These are phyloP conservation scores for Heliosperma pusillum DNA, from an alignment of 148 eudicot genomes.

Conservation along the genomic window DNA sequence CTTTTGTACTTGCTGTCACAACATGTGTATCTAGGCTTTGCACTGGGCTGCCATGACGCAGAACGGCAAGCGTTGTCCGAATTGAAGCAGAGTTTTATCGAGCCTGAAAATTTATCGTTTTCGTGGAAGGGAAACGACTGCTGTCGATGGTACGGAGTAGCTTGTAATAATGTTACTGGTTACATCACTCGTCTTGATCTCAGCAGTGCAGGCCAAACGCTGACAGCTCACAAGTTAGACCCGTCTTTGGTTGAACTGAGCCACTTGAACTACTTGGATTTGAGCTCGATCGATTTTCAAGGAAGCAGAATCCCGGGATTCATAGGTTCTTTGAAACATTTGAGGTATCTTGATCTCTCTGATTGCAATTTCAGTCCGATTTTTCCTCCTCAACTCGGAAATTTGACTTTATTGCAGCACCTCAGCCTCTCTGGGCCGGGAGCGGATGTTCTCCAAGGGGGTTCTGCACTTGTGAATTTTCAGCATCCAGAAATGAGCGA, in stretches of 20 bases:
- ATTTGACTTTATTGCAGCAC: slow-evolving; percentile 25
- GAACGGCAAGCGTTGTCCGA: slow-evolving; percentile 25
- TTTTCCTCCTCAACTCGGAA: slow-evolving; percentile 32
- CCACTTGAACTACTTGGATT: no score
- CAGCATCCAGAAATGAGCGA: background rate
- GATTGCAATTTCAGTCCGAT: background rate
- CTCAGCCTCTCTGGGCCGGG: slow-evolving; percentile 29
- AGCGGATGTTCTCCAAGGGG: slow-evolving; percentile 5
- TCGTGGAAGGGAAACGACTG: slow-evolving; percentile 30
- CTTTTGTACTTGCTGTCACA: background rate
- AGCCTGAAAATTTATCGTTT: slow-evolving; percentile 7
- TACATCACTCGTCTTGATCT: slow-evolving; percentile 8
- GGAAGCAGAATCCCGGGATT: no score
- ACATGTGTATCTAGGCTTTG: background rate
- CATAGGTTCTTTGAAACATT: no score
- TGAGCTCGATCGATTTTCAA: no score
- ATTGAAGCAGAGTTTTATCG: slow-evolving; percentile 21
- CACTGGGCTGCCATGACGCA: slow-evolving; percentile 7
- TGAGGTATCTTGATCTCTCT: slow-evolving; percentile 35
- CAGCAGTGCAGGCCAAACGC: background rate
- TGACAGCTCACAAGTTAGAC: slow-evolving; percentile 7
- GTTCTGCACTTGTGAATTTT: slow-evolving; percentile 16
- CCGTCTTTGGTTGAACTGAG: slow-evolving; percentile 13
- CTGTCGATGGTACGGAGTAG: slow-evolving; percentile 27
- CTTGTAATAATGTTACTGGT: slow-evolving; percentile 20